Percentiles rank a stretch among this genome's conserved stretches.
phyloP scores from a whole-genome alignment of 192 early-diverging fungal genomes.

The Ramicandelaber brevisporus region DNA sequence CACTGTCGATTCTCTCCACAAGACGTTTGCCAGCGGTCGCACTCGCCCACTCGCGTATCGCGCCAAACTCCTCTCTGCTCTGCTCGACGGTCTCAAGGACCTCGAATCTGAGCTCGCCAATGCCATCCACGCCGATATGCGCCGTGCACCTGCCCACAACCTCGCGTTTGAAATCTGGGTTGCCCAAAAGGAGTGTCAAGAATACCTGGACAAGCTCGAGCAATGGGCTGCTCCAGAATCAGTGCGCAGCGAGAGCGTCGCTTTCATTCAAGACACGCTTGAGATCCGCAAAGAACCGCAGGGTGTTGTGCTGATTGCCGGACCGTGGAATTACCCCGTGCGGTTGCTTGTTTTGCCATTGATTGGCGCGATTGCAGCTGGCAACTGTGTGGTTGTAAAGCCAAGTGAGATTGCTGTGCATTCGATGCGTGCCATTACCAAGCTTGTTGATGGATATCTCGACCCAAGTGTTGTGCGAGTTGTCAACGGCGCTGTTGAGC shows the following conservation, averaged over 20 bases:
- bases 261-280: constrained; percentile 16
- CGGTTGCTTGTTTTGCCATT: constrained; percentile 43
- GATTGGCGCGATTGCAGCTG: constrained; percentile 68
- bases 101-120: too few relatives aligned
- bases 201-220: constrained; percentile 37
- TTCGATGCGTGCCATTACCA: constrained; percentile 27
- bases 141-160: too few relatives aligned
- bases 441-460: constrained; percentile 43
- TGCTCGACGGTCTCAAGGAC: constrained; percentile 31
- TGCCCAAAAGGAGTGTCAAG: too few relatives aligned
- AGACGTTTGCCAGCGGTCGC: constrained; percentile 14
- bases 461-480: constrained; percentile 33
- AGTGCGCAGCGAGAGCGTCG: constrained; percentile 4
- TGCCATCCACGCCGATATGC: too few relatives aligned
- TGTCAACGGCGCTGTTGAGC: constrained; percentile 43
- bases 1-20: constrained; percentile 11
- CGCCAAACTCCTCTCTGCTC: constrained; percentile 28
- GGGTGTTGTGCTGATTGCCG: constrained; percentile 48
- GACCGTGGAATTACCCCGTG: constrained; percentile 37
- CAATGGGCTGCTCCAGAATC: constrained; percentile 20
- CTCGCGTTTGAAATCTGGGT: too few relatives aligned
- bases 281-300: constrained; percentile 49
- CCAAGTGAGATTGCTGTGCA: constrained; percentile 58
- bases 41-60: constrained; percentile 5
- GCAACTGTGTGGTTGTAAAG: constrained; percentile 62